Evolutionary conservation across 139 green algal species (phyloP), one percentile per base, ranked within the genome.

Genomic region (Coelastrella sp.): DNA sequence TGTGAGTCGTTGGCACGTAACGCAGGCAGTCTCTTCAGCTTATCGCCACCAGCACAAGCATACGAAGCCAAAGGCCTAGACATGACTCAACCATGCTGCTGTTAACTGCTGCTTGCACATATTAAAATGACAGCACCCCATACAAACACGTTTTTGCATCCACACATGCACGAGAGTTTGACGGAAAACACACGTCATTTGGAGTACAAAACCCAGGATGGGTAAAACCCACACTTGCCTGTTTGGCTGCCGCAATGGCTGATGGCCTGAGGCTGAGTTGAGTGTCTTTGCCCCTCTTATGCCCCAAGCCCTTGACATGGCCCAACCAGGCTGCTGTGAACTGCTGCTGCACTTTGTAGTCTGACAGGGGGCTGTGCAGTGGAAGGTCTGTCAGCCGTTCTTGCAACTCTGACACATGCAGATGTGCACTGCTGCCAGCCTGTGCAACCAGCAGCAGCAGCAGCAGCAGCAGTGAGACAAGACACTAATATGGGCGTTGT

Each of bases 341-440:
- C 68, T 82, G 68, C 84, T 89, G 90, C 61, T 92, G 79, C 85
- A 91, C 7, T 61, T 65, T 90, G 77, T 94, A 92, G 4, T 22
- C 78, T 47, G 87, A 80, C 58, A 95, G 76, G 7, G 89, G 93
- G 76, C 79, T 95, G 17, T 5, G 5, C 16, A 19, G 20, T 23
- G 83, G 65, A 19, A 58, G 10, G 4, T 64, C 73, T 22, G 58
- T 75, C 14, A 83, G 74, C 13, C 85, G 73, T 22, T 84, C 85
- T 54, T 90, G 85, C n/a, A n/a, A n/a, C n/a, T n/a, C n/a, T n/a
- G n/a, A n/a, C n/a, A n/a, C n/a, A n/a, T n/a, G n/a, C n/a, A n/a
- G n/a, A n/a, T n/a, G n/a, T n/a, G n/a, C n/a, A n/a, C n/a, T n/a
- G n/a, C n/a, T n/a, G n/a, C n/a, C n/a, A n/a, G n/a, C n/a, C n/a